Conservation (phyloP, 345 rosid species). For the Euphorbia lathyris region DNA sequence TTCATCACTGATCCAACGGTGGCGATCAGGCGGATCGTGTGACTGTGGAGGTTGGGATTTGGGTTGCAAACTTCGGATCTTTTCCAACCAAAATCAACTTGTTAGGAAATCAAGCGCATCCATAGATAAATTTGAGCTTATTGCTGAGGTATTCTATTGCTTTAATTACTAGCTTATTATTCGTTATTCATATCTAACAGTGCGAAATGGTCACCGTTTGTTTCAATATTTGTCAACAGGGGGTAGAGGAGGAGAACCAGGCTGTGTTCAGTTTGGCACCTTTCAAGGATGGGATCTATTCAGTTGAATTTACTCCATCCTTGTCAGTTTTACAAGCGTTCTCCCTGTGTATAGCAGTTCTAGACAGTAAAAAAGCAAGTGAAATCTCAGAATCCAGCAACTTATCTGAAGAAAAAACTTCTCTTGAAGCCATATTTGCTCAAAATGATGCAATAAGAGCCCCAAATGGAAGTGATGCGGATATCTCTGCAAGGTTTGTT, state of each 20-base stretch:
- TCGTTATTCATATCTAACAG: background rate
- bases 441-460: conserved; percentile 21
- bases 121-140: conserved; percentile 51
- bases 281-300: conserved; percentile 69
- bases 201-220: conserved; percentile 3
- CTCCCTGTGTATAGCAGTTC: conserved; percentile 65
- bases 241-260: conserved; percentile 42
- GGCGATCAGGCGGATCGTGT: conserved; percentile 92
- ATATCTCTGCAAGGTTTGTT: conserved; percentile 47
- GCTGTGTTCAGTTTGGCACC: conserved; percentile 65
- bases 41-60: conserved; percentile 99
- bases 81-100: conserved; percentile 40
- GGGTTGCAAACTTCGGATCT: conserved; percentile 74
- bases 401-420: conserved; percentile 15
- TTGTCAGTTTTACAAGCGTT: conserved; percentile 80
- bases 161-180: background rate
- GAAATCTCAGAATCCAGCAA: conserved; percentile 13
- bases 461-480: conserved; percentile 38
- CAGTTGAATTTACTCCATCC: conserved; percentile 76
- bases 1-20: conserved; percentile 78
- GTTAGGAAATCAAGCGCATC: conserved; percentile 28
- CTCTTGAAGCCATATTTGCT: conserved; percentile 8
- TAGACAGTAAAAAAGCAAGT: conserved; percentile 47
- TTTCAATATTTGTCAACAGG: conserved; percentile 43
- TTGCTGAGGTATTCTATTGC: conserved; percentile 47